Evolutionary conservation across 768 basidiomycete genomes (phyloP), one percentile per base, ranked within the genome.

Genomic region (Xerocomus potaroensis): DNA sequence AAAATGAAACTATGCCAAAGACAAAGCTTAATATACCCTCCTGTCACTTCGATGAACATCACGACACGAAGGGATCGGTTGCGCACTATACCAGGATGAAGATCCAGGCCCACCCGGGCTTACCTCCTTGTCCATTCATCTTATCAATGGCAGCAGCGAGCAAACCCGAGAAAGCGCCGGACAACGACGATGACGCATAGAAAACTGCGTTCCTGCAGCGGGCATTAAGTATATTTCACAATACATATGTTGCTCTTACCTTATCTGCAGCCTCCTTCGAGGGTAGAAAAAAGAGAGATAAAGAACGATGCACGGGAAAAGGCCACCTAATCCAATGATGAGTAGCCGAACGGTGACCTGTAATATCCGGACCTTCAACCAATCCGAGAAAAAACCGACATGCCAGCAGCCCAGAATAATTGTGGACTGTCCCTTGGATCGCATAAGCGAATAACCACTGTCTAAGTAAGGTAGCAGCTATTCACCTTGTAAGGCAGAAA

Each of bases 11-110:
- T 3, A 77, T 21, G 3, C 84, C 87, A 48, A 82, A 78, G 4
- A 75, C 32, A 47, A 78, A 65, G 0, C 83, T 84, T 63, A 88
- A 79, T 4, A 77, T 62, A 1, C 86, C 86, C 62, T 87, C 78
- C 64, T 70, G 29, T 18, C 24, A 35, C 18, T n/a, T 10, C 21
- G 6, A 41, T 55, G 21, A 53, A 35, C 18, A 4, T 9, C 8
- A 10, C 26, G 8, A n/a, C 24, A 18, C 11, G 23, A 36, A 9
- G 1, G 1, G 8, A 27, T 36, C 2, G 5, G 5, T 7, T n/a
- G 40, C 1, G 32, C 7, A 2, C 49, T 59, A 1, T 61, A 78
- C 75, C 19, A 78, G 33, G 27, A 79, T 77, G 51, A 80, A 79
- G 53, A 80, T 73, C 81, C 78, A 83, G 23, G 75, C 68, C 83